Base-by-base conservation (phyloP, 2,329 filamentous ascomycete genomes). In the Ploettnerulaceae sp. region DNA sequence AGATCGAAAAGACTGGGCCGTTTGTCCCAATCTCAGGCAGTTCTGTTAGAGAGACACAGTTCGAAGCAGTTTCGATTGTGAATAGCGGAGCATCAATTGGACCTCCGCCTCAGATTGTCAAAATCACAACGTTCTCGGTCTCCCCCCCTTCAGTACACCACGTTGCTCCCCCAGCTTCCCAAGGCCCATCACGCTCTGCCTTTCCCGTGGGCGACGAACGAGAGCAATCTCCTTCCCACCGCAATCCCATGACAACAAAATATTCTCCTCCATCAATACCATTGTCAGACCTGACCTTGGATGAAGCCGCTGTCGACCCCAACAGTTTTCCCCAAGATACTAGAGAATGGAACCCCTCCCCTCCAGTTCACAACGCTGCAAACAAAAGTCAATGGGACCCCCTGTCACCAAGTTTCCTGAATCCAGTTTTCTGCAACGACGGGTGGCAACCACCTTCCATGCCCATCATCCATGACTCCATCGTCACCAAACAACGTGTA, bases 21-120 rank as follows among this genome's bases (percentile, higher is more conserved):
- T 28, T 45, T 5, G 25, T 53, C 17, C 40, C 47, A 2, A 29
- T 34, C 12, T 26, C 45, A 15, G 32, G 44, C 21, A 46, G 31
- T 18, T 48, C 42, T 20, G 21, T 49, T 5, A 26, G 20, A 29
- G 41, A 37, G 2, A 24, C 25, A n/a, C 52, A 52, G 25, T 54
- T 54, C 38, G 45, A 53, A 41, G 20, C 38, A 14, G 48, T 36
- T 11, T 53, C 54, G 3, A 44, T 51, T 29, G 20, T 49, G 25
- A 52, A 45, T 14, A 40, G 33, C 17, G 51, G 44, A 12, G 29
- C 42, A 2, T 34, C 47, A 8, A 31, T 43, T 9, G n/a, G 44
- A 20, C 20, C 31, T 9, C 39, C 38, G 8, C 31, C 31, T 3
- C 35, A 40, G 18, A 29, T 32, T 9, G 17, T 14, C 22, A 48